These are phyloP conservation scores for Cyathus olla DNA, from an alignment of 1,284 basidiomycete species.

Conservation along the genomic window DNA sequence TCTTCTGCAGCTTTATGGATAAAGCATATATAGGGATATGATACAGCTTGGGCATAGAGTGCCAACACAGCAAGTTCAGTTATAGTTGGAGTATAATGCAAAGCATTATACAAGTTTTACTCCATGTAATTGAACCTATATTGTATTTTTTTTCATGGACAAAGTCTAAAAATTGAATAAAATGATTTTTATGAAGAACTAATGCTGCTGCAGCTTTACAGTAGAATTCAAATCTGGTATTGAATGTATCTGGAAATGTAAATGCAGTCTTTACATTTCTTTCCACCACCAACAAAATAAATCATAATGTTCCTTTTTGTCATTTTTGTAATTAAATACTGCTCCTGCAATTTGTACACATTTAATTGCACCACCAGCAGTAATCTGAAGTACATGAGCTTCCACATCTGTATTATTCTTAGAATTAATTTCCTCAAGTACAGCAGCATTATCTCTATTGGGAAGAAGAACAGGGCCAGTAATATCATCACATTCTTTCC, in stretches of 20 bases:
- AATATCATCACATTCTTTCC: not conserved
- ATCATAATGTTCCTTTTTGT: conserved; percentile 40
- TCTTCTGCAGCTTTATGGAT: conserved; percentile 22
- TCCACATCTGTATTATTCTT: conserved; percentile 14
- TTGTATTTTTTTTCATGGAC: conserved; percentile 34
- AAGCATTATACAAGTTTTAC: conserved; percentile 35
- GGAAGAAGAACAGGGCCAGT: conserved; percentile 11
- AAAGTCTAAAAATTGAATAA: conserved; percentile 32
- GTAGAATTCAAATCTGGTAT: conserved; percentile 15
- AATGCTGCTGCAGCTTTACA: conserved; percentile 33
- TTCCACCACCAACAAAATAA: conserved; percentile 23
- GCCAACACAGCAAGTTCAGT: conserved; percentile 43
- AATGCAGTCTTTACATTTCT: conserved; percentile 16
- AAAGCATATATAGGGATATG: conserved; percentile 36
- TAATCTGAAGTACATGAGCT: conserved; percentile 23
- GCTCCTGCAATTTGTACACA: conserved; percentile 31
- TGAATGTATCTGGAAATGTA: conserved; percentile 24
- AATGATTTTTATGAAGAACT: conserved; percentile 24
- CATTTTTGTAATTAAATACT: conserved; percentile 42
- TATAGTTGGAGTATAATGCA: conserved; percentile 39
- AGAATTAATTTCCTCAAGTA: conserved; percentile 6
- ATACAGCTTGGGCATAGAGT: conserved; percentile 39
- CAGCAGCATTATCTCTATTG: conserved; percentile 24
- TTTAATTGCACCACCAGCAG: conserved; percentile 36
- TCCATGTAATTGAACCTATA: conserved; percentile 35